Conservation (phyloP, 257 asterid species). For the Leonotis leonurus region DNA sequence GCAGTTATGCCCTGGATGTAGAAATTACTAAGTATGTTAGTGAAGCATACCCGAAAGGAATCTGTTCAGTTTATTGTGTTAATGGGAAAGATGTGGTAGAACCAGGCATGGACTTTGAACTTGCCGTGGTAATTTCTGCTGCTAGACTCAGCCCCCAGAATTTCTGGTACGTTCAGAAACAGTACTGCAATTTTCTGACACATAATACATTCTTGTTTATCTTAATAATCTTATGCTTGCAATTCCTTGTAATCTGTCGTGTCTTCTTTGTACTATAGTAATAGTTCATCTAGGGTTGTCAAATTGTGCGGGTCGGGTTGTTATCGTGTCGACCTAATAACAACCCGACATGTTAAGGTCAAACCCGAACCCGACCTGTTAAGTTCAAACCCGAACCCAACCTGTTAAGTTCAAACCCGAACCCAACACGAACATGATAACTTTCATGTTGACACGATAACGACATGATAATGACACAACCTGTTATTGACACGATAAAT, state of each 20-base stretch:
- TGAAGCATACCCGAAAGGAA: conserved; percentile 88
- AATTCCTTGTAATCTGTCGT: conserved; percentile 6
- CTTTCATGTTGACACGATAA: no score
- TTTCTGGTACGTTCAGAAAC: conserved; percentile 56
- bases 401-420: no score
- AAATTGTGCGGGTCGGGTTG: no score
- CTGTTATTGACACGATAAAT: no score
- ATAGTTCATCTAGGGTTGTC: background rate
- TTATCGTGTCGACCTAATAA: no score
- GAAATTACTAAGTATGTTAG: conserved; percentile 76
- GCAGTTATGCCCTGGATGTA: conserved; percentile 77
- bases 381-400: no score
- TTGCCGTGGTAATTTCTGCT: conserved; percentile 89
- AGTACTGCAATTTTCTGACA: conserved; percentile 1
- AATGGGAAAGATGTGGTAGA: conserved; percentile 82
- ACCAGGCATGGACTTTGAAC: conserved; percentile 78
- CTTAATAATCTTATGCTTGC: conserved; percentile 12
- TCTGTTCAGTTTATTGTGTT: conserved; percentile 73
- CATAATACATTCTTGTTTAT: background rate
- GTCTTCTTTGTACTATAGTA: background rate
- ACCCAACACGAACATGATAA: no score
- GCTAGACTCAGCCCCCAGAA: conserved; percentile 90
- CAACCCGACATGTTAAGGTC: no score
- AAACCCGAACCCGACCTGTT: no score
- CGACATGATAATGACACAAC: no score